A percentile compares a stretch with the other conserved stretches of the same genome.
These are phyloP conservation scores for Nannochloropsis gaditana DNA, from an alignment of 108 stramenopile species.

Conservation along the genomic window DNA sequence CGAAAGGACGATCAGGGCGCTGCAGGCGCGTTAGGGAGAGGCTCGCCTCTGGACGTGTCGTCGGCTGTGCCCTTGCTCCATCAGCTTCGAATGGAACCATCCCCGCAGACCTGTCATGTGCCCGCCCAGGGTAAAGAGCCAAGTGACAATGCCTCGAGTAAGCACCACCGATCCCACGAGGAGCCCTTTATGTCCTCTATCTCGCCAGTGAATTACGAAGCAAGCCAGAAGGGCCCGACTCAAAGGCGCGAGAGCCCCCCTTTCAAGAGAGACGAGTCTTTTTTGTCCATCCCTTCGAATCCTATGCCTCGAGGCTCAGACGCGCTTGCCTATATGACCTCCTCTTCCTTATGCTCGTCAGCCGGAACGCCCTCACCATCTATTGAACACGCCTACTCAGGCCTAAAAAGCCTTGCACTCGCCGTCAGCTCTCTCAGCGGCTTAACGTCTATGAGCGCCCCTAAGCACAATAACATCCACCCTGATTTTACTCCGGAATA, in stretches of 20 bases:
- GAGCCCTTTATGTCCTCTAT: background rate
- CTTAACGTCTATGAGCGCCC: background rate
- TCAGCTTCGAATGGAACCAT: too few species aligned
- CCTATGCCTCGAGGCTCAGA: too few species aligned
- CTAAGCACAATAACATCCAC: too few species aligned
- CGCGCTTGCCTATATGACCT: too few species aligned
- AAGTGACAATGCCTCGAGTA: too few species aligned
- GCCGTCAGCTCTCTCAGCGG: conserved; percentile 16
- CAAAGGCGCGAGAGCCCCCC: background rate
- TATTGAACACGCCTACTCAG: background rate
- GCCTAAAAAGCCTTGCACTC: background rate
- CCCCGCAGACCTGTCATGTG: too few species aligned
- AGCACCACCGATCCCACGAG: background rate
- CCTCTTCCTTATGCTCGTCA: background rate
- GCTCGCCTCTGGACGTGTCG: too few species aligned
- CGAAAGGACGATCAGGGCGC: too few species aligned
- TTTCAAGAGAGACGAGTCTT: background rate
- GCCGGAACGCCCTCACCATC: background rate
- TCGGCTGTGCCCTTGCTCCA: too few species aligned
- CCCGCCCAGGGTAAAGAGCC: too few species aligned
- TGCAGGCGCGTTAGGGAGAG: too few species aligned
- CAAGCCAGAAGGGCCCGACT: background rate
- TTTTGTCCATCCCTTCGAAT: background rate
- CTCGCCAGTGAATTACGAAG: background rate
- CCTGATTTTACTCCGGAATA: too few species aligned